Evolutionary conservation across 1,139 yeast species (phyloP), one percentile per base, ranked within the genome.

Genomic region (Debaryomycetaceae sp.): DNA sequence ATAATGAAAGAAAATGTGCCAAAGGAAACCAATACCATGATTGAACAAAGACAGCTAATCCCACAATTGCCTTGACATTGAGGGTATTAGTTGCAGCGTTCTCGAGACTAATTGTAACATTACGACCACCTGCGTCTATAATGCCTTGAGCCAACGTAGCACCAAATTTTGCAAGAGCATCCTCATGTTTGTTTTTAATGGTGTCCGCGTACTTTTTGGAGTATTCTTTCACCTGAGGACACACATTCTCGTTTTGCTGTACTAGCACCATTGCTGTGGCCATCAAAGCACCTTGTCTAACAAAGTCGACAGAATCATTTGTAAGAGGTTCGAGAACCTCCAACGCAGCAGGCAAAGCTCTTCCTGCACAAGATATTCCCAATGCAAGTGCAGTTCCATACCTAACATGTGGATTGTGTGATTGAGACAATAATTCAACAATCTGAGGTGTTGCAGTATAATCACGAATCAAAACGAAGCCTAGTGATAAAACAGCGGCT

Each of bases 21-120:
- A 91, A 76, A 51, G 99, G 99, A 81, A 85, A 95, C 99, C 99
- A 93, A 69, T 90, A 90, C 99, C 99, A 93, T 60, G 88, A 87
- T 68, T 93, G 99, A 6, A 86, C 75, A 63, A 93, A 95, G 49
- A 93, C 80, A 0, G 95, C 83, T 57, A 95, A 74, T 37, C 99
- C 99, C 47, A 91, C 96, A 55, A 95, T 84, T 0, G 97, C 95
- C 60, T 87, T 87, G 64, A 85, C 83, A 64, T 93, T 93, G 53
- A 93, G 78, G 13, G 96, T 90, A 49, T 90, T 95, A 34, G 97
- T 89, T 54, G 89, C 93, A n/a, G 83, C 60, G 62, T 93, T 88
- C 65, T 93, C 98, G 46, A 93, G 75, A 55, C 87, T 87, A 52
- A 93, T 90, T 0, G 98, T 91, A n/a, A 88, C 96, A 59, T 95